Conservation (phyloP, 2,329 filamentous ascomycete species). For the Arthrobotrys entomopaga region DNA sequence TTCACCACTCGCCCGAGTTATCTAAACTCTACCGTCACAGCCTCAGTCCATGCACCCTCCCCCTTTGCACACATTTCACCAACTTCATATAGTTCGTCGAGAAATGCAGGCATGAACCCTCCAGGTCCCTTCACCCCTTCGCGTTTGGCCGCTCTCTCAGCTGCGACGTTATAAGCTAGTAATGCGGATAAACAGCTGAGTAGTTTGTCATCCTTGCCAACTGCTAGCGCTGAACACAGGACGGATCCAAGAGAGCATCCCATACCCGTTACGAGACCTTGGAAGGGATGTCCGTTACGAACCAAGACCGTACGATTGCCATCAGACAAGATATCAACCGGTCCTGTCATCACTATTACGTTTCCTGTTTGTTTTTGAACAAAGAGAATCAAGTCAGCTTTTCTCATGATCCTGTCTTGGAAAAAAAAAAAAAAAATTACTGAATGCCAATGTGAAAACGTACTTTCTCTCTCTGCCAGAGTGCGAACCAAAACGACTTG, state of each 20-base stretch:
- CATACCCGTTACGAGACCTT: conserved; percentile 76
- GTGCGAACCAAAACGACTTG: conserved; percentile 72
- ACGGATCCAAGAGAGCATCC: conserved; percentile 88
- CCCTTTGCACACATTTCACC: conserved; percentile 33
- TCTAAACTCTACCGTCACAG: conserved; percentile 35
- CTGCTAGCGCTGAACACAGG: conserved; percentile 78
- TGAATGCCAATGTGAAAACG: not conserved
- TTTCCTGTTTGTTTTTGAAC: conserved; percentile 62
- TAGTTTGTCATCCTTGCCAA: conserved; percentile 71
- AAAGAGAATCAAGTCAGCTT: not conserved
- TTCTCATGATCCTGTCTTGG: not conserved
- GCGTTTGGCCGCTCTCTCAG: conserved; percentile 67
- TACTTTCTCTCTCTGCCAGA: conserved; percentile 74
- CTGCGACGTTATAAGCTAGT: conserved; percentile 78
- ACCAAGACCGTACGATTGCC: conserved; percentile 75
- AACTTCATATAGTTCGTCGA: conserved; percentile 73
- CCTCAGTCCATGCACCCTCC: conserved; percentile 32
- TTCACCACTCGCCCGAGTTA: not conserved
- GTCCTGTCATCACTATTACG: conserved; percentile 84
- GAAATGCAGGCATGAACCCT: conserved; percentile 83
- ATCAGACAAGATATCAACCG: conserved; percentile 80
- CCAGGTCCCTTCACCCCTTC: conserved; percentile 83
- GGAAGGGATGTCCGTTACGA: conserved; percentile 77
- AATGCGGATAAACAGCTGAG: conserved; percentile 77
- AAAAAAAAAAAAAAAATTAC: too few species aligned